These are phyloP conservation scores for Kwoniella dendrophila DNA, from an alignment of 768 basidiomycete genomes.

Conservation along the genomic window DNA sequence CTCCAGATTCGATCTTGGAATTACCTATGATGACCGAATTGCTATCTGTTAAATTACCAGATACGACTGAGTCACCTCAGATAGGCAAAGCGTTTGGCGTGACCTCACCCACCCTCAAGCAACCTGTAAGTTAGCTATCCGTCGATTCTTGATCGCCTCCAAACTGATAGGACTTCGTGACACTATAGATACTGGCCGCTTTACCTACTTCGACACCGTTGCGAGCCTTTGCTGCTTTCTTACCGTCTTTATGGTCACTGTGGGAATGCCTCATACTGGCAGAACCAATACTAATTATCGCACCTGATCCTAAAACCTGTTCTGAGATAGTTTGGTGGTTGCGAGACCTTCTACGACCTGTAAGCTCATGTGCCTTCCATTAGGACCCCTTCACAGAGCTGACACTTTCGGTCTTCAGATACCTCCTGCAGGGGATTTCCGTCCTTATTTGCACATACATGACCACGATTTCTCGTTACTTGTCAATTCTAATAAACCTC, in stretches of 20 bases:
- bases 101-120: conserved; percentile 41
- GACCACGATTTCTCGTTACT: conserved; percentile 77
- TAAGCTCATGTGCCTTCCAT: conserved; percentile 55
- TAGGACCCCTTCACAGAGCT: background rate
- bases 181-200: conserved; percentile 50
- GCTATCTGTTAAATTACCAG: conserved; percentile 72
- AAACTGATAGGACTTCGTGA: too few species aligned
- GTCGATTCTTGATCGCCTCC: too few species aligned
- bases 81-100: conserved; percentile 65
- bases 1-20: conserved; percentile 68
- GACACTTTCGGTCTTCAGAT: conserved; percentile 60
- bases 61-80: conserved; percentile 71
- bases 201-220: conserved; percentile 54
- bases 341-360: conserved; percentile 79
- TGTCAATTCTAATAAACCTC: conserved; percentile 69
- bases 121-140: conserved; percentile 10
- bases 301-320: conserved; percentile 76
- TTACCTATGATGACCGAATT: conserved; percentile 82
- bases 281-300: conserved; percentile 85
- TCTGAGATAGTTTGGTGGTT: conserved; percentile 87
- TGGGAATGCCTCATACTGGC: conserved; percentile 94
- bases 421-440: conserved; percentile 77
- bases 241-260: conserved; percentile 59
- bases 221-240: conserved; percentile 51
- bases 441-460: conserved; percentile 96